Conservation (phyloP, 768 basidiomycete genomes). For the Infundibulicybe gibba region DNA sequence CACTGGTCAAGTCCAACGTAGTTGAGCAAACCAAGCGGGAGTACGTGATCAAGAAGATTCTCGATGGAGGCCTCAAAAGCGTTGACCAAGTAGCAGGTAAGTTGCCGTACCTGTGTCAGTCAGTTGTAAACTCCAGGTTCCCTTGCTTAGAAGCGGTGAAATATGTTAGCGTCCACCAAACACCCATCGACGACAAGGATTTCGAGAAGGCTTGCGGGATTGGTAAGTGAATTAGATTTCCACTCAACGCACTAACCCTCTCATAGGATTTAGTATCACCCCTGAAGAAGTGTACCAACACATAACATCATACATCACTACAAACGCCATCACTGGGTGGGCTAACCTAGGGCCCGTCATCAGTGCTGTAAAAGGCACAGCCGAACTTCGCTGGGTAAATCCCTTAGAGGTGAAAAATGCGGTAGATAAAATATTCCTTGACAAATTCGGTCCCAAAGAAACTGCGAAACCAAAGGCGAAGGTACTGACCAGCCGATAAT, state of each 20-base stretch:
- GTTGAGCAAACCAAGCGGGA: conserved; percentile 52
- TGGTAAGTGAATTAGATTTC: conserved; percentile 44
- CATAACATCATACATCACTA: conserved; percentile 54
- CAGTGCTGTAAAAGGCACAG: conserved; percentile 55
- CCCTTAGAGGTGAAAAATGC: conserved; percentile 83
- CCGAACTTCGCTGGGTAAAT: conserved; percentile 76
- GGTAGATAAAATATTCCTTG: conserved; percentile 64
- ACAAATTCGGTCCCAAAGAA: conserved; percentile 73
- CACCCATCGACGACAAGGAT: conserved; percentile 61
- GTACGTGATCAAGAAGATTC: conserved; percentile 65
- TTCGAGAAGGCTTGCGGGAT: conserved; percentile 85
- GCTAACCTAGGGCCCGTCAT: conserved; percentile 64
- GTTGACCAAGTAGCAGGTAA: conserved; percentile 86
- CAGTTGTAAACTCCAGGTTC: not conserved
- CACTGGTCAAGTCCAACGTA: conserved; percentile 48
- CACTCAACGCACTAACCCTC: not conserved
- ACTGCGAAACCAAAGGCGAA: conserved; percentile 62
- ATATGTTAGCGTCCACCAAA: conserved; percentile 58
- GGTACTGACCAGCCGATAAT: conserved; percentile 27
- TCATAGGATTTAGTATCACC: conserved; percentile 75
- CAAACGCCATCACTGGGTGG: conserved; percentile 68
- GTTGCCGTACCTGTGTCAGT: conserved; percentile 15
- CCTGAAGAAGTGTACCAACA: conserved; percentile 54
- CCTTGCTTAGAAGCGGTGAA: conserved; percentile 64
- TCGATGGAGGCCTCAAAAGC: conserved; percentile 69